Conservation (phyloP, 495 filamentous ascomycete species). For the Daldinia bambusicola region DNA sequence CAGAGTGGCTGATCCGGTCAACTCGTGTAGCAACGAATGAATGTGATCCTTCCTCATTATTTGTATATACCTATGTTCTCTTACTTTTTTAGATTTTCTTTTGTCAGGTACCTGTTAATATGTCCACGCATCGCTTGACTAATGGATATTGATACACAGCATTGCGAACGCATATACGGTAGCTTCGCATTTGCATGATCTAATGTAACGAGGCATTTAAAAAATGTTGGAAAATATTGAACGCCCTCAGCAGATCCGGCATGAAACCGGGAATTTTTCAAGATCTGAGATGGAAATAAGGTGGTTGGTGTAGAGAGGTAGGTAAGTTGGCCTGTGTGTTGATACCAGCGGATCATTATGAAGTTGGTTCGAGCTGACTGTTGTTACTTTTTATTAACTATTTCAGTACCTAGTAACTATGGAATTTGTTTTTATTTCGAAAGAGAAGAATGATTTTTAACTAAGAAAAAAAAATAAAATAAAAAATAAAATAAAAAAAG, state of each 20-base stretch:
- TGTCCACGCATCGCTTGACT: background rate
- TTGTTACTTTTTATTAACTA: too few species aligned
- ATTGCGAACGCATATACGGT: slow-evolving; percentile 13
- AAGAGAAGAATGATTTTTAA: background rate
- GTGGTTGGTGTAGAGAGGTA: slow-evolving; percentile 22
- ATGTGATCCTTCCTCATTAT: background rate
- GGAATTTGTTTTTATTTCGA: too few species aligned
- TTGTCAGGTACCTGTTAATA: background rate
- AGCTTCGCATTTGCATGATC: slow-evolving; percentile 17
- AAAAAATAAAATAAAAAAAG: too few species aligned
- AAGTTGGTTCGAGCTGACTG: too few species aligned
- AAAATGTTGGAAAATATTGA: background rate
- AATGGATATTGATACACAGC: slow-evolving; percentile 18
- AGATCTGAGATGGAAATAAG: slow-evolving; percentile 19
- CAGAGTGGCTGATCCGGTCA: background rate
- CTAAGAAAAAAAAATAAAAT: background rate
- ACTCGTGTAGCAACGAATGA: slow-evolving; percentile 4
- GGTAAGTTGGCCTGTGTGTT: slow-evolving; percentile 6
- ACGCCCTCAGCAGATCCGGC: background rate
- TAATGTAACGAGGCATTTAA: background rate
- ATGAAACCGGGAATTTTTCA: background rate
- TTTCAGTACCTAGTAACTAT: too few species aligned
- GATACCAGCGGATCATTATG: too few species aligned
- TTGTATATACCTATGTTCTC: background rate
- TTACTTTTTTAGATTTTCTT: background rate